Conservation (phyloP, 1,139 yeast species). For the Saccharomyces pastorianus region DNA sequence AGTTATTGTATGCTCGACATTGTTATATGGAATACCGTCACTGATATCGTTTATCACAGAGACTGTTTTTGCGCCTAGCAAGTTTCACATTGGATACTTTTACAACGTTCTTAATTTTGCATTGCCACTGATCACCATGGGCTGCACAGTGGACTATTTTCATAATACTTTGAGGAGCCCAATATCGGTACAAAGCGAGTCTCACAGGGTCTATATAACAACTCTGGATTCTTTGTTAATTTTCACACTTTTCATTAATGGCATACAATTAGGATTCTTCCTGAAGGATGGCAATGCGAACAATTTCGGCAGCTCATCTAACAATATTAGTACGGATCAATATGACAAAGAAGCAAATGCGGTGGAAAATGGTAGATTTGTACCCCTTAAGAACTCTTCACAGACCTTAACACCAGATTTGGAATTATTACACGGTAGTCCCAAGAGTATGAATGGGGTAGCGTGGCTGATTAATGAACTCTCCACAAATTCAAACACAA, state of each 20-base stretch:
- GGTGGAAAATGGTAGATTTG: constrained; percentile 12
- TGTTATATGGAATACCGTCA: constrained; percentile 10
- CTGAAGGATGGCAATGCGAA: not conserved
- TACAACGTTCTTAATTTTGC: not conserved
- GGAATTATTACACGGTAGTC: constrained; percentile 10
- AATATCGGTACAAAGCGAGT: not conserved
- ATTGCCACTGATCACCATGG: constrained; percentile 16
- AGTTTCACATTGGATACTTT: not conserved
- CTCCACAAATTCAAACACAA: not conserved
- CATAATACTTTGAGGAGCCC: constrained; percentile 10
- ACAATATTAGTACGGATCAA: constrained; percentile 1
- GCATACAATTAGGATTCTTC: constrained; percentile 14
- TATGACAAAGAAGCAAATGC: not conserved
- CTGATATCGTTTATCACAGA: not conserved
- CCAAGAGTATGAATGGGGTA: not conserved
- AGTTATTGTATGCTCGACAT: constrained; percentile 17
- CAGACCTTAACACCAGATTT: constrained; percentile 30
- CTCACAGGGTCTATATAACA: constrained; percentile 12
- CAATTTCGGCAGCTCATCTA: not conserved
- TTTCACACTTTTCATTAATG: constrained; percentile 17
- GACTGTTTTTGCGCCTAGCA: not conserved
- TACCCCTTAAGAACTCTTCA: constrained; percentile 27
- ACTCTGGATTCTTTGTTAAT: constrained; percentile 17
- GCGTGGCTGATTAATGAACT: not conserved
- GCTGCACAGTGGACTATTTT: constrained; percentile 19